A percentile compares a stretch with the other conserved stretches of the same genome.
Evolutionary conservation across 2,329 filamentous ascomycete species (phyloP).

Genomic region (Didymella arachidicola): DNA sequence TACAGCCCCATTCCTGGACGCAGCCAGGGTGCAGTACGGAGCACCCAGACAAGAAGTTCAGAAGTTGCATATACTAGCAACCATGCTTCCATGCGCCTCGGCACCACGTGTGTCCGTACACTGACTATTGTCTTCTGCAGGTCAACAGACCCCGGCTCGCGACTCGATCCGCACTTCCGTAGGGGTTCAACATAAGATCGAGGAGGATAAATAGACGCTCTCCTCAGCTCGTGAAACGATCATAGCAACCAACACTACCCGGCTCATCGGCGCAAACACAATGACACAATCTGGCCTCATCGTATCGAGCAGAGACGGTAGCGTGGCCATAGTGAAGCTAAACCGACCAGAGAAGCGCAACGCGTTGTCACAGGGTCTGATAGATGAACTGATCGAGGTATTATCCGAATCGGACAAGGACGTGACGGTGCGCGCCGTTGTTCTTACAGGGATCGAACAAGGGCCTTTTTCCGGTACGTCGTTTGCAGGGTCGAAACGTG

Average conservation of each 20-base stretch:
- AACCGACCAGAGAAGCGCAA: slow-evolving; percentile 66
- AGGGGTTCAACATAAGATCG: neutral
- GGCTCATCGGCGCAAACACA: neutral
- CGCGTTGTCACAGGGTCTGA: slow-evolving; percentile 63
- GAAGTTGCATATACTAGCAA: neutral
- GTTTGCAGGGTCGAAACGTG: slow-evolving; percentile 14
- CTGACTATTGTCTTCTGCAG: neutral
- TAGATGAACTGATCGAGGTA: slow-evolving; percentile 47
- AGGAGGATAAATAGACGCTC: slow-evolving; percentile 14
- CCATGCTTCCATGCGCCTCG: neutral
- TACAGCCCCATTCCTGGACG: no score
- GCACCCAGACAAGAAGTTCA: slow-evolving; percentile 10
- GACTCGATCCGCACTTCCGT: neutral
- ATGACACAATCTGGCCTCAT: slow-evolving; percentile 21
- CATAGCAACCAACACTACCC: neutral
- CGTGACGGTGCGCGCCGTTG: slow-evolving; percentile 30
- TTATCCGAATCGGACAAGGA: slow-evolving; percentile 29
- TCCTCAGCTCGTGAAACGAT: slow-evolving; percentile 1
- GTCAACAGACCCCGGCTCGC: neutral
- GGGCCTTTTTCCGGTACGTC: slow-evolving; percentile 73
- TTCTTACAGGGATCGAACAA: slow-evolving; percentile 84
- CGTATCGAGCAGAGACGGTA: slow-evolving; percentile 34
- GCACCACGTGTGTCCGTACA: neutral
- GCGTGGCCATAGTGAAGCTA: slow-evolving; percentile 59
- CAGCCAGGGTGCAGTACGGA: neutral